Evolutionary conservation across 1,139 yeast species (phyloP), one percentile per base, ranked within the genome.

Genomic region (Saccharomyces hybrid): DNA sequence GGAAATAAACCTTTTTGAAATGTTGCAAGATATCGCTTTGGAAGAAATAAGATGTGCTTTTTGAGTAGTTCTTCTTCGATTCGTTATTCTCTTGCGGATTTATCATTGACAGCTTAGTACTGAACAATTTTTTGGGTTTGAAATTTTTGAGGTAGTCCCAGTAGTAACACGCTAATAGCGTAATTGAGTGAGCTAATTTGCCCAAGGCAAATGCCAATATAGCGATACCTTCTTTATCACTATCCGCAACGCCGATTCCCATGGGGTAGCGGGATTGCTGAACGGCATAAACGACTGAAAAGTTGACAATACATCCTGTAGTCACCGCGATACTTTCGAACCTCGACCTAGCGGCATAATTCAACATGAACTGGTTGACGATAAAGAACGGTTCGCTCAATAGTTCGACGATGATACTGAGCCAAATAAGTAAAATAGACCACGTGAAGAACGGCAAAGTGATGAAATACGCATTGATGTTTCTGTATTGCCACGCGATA

Each of bases 151-250:
- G 56, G 57, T 68, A 73, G 51, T 71, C 70, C 34, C 57, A 47
- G 50, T 67, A 70, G 58, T 78, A 79, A 19, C 71, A 60, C 0
- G 64, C 8, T n/a, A 75, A 63, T 5, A 84, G 65, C 0, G 78
- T 73, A 0, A 75, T 47, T 0, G 96, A 79, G 66, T 88, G 88
- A 0, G 79, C 76, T 16, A 88, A 70, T 66, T 90, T 96, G 3
- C 96, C 96, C 14, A 81, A 54, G 0, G 90, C 81, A 69, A 87
- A 90, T 0, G 93, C 86, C 41, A 87, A 67, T 26, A 89, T 79
- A 0, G 87, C 83, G 53, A 78, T 66, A n/a, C 76, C 75, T 59
- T 70, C 73, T 53, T 67, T 68, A 3, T 55, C 59, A 6, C 31
- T 34, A 14, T 46, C 48, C 1, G 49, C 16, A 9, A 41, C 34